Evolutionary conservation across 306 rosid genomes (phyloP).

Genomic region (Chamaecrista fasciculata): DNA sequence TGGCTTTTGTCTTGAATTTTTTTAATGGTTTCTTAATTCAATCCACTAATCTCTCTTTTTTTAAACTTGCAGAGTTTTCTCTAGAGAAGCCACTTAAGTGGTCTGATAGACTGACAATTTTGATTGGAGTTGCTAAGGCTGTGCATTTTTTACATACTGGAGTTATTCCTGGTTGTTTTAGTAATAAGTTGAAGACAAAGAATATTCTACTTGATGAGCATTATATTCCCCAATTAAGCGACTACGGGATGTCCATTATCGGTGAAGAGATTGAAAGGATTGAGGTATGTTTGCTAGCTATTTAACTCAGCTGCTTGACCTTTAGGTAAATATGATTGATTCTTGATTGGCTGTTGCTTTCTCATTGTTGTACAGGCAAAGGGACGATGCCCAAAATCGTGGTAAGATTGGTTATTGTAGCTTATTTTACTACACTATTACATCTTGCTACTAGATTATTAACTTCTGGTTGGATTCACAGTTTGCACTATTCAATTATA

Average conservation of each 20-base stretch:
- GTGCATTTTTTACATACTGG: constrained; percentile 85
- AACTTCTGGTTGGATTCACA: not conserved
- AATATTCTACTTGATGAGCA: constrained; percentile 74
- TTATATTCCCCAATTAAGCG: constrained; percentile 65
- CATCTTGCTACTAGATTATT: not conserved
- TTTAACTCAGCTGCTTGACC: constrained; percentile 10
- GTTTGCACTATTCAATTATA: not conserved
- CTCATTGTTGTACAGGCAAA: constrained; percentile 50
- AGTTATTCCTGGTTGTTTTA: constrained; percentile 73
- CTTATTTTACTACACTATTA: not conserved
- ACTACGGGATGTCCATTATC: constrained; percentile 67
- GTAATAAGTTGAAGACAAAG: constrained; percentile 58
- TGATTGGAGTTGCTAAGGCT: constrained; percentile 80
- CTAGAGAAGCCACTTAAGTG: constrained; percentile 64
- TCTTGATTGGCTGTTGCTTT: constrained; percentile 19
- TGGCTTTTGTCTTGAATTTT: not conserved
- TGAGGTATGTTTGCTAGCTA: constrained; percentile 45
- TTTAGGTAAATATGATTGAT: not conserved
- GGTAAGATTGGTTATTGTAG: constrained; percentile 40
- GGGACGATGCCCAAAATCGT: constrained; percentile 51
- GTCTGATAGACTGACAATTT: constrained; percentile 72
- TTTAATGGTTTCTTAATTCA: no score
- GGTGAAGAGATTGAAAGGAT: constrained; percentile 49
- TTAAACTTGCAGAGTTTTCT: constrained; percentile 46
- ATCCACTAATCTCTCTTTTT: constrained; percentile 27